phyloP scores from a whole-genome alignment of 441 rosid species.

The Populus hybrid region DNA sequence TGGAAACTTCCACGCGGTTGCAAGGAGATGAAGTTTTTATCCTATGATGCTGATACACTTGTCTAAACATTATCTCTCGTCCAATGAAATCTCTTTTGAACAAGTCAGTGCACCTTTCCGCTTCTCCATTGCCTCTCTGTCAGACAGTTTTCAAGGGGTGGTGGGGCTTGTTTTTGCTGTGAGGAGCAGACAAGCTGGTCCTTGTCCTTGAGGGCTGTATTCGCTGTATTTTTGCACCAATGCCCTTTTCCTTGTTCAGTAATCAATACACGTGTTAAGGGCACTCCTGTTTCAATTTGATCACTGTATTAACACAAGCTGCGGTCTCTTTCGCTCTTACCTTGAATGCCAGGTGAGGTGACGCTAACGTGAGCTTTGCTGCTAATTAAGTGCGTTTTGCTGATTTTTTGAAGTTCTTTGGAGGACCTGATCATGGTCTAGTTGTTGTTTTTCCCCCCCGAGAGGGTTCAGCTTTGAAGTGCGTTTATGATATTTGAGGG shows the following conservation, averaged over 20 bases:
- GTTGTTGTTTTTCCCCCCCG: no score
- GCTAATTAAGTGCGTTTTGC: not conserved
- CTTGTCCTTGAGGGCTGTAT: not conserved
- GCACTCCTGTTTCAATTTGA: not conserved
- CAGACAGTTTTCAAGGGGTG: not conserved
- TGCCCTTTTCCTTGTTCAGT: not conserved
- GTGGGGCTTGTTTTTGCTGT: not conserved
- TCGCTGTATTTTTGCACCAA: not conserved
- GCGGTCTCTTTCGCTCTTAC: not conserved
- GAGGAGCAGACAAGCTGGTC: not conserved
- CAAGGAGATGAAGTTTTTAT: not conserved
- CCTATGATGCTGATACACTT: not conserved
- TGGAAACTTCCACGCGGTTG: conserved; percentile 57
- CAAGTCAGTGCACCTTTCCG: conserved; percentile 28
- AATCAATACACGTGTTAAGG: not conserved
- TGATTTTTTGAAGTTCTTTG: not conserved
- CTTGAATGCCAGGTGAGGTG: not conserved
- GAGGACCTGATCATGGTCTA: no score
- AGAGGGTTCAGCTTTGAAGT: no score
- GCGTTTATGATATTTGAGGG: no score
- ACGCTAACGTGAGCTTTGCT: not conserved
- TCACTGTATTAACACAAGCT: not conserved
- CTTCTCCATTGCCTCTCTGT: not conserved
- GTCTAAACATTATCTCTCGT: not conserved
- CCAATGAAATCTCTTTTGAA: conserved; percentile 33